Evolutionary conservation across 805 yeast genomes (phyloP).

Genomic region (Saturnispora besseyi): DNA sequence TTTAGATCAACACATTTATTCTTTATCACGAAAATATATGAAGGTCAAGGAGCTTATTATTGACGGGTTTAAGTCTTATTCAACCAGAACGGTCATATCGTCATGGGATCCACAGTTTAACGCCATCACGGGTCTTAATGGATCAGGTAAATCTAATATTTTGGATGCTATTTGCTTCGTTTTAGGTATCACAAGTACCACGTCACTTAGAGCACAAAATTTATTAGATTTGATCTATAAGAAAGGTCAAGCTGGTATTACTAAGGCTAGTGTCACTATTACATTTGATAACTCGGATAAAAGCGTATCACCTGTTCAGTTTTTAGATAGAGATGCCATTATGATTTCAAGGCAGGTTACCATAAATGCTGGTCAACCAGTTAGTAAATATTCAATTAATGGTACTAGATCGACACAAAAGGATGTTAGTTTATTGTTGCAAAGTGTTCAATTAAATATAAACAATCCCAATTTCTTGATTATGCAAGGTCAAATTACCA

Average conservation of each 20-base stretch:
- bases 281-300: constrained; percentile 84
- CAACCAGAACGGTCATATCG: constrained; percentile 89
- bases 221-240: constrained; percentile 91
- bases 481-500: constrained; percentile 98
- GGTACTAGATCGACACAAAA: constrained; percentile 96
- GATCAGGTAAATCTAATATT: constrained; percentile 95
- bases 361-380: constrained; percentile 46
- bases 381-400: constrained; percentile 70
- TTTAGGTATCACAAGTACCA: constrained; percentile 89
- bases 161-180: constrained; percentile 97
- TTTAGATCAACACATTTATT: background rate
- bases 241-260: constrained; percentile 96
- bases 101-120: constrained; percentile 96
- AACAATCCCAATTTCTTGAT: constrained; percentile 95
- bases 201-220: constrained; percentile 90
- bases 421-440: constrained; percentile 82
- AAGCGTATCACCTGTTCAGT: constrained; percentile 76
- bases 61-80: constrained; percentile 97
- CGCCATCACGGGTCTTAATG: constrained; percentile 96
- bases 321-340: constrained; percentile 65
- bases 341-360: constrained; percentile 88
- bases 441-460: constrained; percentile 89
- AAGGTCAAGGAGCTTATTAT: constrained; percentile 91
- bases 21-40: constrained; percentile 34
- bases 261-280: constrained; percentile 93